Evolutionary conservation across 1,284 basidiomycete species (phyloP), one percentile per base, ranked within the genome.

Genomic region (Fomitopsis schrenkii): DNA sequence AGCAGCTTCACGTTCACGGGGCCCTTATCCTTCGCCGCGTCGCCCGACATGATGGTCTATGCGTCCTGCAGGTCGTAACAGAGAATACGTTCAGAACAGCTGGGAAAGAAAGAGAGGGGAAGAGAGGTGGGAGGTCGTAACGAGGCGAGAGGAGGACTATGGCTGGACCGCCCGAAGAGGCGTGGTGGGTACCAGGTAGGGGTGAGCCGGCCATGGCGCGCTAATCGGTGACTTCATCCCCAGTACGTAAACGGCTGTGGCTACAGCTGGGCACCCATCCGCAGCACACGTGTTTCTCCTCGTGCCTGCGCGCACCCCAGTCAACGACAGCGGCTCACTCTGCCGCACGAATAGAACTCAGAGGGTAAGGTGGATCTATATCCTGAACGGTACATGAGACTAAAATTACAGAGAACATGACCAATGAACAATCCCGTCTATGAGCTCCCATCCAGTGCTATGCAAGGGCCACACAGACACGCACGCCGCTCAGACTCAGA

Each of bases 1-100:
- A 91, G 80, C 3, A 91, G 79, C 74, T 91, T 91, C 72, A 87
- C 84, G 66, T 88, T 87, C 60, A 86, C 78, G 19, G 83, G 81
- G 48, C 77, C 61, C 26, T 57, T 55, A 33, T 55, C 55, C 56
- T 67, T 65, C 30, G 2, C 0, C 38, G 38, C 38, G 59, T 62
- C 64, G 48, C 67, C 60, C 28, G 68, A 55, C 68, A 69, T 69
- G 0, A 69, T 69, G 0, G 40, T 56, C 57, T 48, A 42, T 50
- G 22, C 7, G 36, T 48, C 22, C 30, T 45, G 4, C 26, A 45
- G 12, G 44, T 58, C 55, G 55, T 56, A 26, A 48, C 19, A 40
- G 9, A 10, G 35, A 54, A 33, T 33, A 33, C 30, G 30, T 17
- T 26, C 3, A 14, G 36, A 19, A 19, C 1, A 22, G 22, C 2